Base-by-base conservation (phyloP, 2,329 filamentous ascomycete genomes). In the Calonectria multiphialidica region DNA sequence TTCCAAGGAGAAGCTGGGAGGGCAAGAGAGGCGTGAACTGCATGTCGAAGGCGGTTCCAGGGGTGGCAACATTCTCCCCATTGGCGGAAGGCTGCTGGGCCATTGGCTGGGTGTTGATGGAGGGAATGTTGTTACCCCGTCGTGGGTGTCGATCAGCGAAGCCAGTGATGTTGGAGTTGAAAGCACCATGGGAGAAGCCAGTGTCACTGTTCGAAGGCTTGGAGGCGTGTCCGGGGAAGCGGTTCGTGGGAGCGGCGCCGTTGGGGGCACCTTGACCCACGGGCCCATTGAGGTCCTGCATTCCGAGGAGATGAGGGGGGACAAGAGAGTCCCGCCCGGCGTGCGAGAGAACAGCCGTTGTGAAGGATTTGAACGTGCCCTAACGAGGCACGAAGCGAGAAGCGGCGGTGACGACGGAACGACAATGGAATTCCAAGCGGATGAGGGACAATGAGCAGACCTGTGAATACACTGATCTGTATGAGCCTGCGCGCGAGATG, bases 11-110 rank as follows among this genome's bases (percentile, higher is more conserved):
- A 79, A 99, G 89, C 85, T 98, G 95, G 40, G 96, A 98, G 42
- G 97, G 97, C 44, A 99, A 91, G 76, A 99, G 90, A 76, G 97
- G 96, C 13, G 97, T 98, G 85, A 98, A 98, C 86, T 98, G 97
- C 96, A 98, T 98, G 82, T 98, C 97, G 82, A 95, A 98, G 50
- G 91, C 95, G 65, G 95, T 96, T 50, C 94, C 95, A 18, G 97
- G 96, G 28, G 94, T 96, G 77, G 93, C 89, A 91, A 98, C 91
- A 76, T 98, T 95, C 79, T 89, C 90, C 72, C 86, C 87, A 82
- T 89, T 91, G 80, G 90, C 89, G 44, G 81, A 77, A 18, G 76
- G 72, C 71, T 80, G 76, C 72, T 84, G 88, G 77, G 80, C 83
- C 83, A 93, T 89, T 74, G 91, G 87, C 81, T 93, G 92, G 25